Evolutionary conservation across 768 basidiomycete species (phyloP), one percentile per base, ranked within the genome.

Genomic region (Cyclocybe aegerita): DNA sequence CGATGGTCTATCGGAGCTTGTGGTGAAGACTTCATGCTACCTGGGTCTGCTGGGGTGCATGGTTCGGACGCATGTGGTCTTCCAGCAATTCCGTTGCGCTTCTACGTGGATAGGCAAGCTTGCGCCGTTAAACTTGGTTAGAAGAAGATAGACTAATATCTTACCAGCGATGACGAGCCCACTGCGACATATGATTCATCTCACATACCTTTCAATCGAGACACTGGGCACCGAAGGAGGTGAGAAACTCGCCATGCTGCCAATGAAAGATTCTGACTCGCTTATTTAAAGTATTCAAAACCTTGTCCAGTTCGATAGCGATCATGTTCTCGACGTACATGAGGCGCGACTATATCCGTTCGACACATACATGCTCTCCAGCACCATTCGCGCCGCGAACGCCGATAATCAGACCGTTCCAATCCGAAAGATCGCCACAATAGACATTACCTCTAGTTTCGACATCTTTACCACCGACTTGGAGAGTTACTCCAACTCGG

Each of bases 1-100:
- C 76, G 79, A 6, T 83, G 81, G 81, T 76, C 78, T 31, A 71
- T 83, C 32, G 54, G 78, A 14, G 79, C 73, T 1, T 83, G 82
- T 58, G 82, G 82, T 12, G 54, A 65, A 10, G 70, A 54, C 1
- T 72, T 67, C 49, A 65, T 79, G 23, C 73, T 82, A 11, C 63
- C 71, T 14, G 74, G 72, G 4, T 79, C 80, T 10, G 62, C 66
- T 47, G 78, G 78, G 12, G 53, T 71, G 7, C 79, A 81, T 55
- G 76, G 74, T 17, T 75, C 72, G 39, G 51, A 50, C 0, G 44
- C 44, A 0, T 83, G 81, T 57, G 81, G 81, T 0, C 60, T 83
- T 17, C 79, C 80, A 6, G 54, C 65, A 10, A 60, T 68, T 43
- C 57, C 73, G 2, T 57, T 82, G 37, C 46, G 67, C 16, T 69